Evolutionary conservation across 306 rosid genomes (phyloP), one percentile per base, ranked within the genome.

Genomic region (Cucumis cinereus): DNA sequence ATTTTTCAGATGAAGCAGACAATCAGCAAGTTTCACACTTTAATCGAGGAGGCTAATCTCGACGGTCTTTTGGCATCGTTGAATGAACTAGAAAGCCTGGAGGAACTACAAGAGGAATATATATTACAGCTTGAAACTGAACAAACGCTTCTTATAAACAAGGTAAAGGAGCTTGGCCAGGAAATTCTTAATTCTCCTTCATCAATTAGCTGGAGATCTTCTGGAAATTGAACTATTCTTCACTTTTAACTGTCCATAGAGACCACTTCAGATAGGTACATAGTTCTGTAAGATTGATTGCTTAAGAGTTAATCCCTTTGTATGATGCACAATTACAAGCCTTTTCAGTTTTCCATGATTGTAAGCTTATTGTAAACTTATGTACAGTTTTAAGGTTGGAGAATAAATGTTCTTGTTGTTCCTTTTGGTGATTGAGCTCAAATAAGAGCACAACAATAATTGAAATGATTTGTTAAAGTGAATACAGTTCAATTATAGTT

Each of bases 121-220:
- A 87, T 92, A 86, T 73, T 22, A 40, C 96, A 90, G 74, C 78
- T 95, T 7, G 98, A 95, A 81, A 95, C 89, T 5, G 99, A 92
- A 79, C 99, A 92, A 77, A 80, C 63, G 84, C 96, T 95, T 66
- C 98, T 95, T 40, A 85, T 95, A 19, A 86, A 86, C 87, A 95
- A 92, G 86, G 79, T 92, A 73, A 89, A 82, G 85, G 97, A 89
- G 80, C 88, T 95, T 52, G 99, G 93, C 61, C 86, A 81, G 59
- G 98, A 95, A 85, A 87, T 92, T 33, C 69, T 88, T 7, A 66
- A 84, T 76, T 80, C 90, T 50, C 86, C 98, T 76, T 90, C 93
- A 79, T 73, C 90, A 45, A 4, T 76, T 0, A 85, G 87, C 83
- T 78, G 91, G 77, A 81, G 81, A 78, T 77, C 72, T 52, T 87